phyloP scores from a whole-genome alignment of 345 rosid species.

The Camelina neglecta region DNA sequence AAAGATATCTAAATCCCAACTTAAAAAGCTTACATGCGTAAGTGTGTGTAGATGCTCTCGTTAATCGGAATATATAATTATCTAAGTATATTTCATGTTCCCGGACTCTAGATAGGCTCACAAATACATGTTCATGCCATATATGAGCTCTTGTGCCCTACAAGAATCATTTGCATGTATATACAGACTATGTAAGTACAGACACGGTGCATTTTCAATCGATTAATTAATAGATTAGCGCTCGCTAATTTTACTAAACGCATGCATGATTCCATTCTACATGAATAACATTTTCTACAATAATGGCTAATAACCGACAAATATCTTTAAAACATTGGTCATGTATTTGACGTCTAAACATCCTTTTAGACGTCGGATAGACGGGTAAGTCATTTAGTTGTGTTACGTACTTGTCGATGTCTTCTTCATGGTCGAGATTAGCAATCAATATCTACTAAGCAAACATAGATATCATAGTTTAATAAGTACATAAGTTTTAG shows the following conservation, averaged over 20 bases:
- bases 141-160: constrained; percentile 26
- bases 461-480: neutral
- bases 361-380: neutral
- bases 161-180: constrained; percentile 26
- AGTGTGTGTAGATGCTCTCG: constrained; percentile 45
- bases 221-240: neutral
- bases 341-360: constrained; percentile 9
- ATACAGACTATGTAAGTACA: neutral
- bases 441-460: neutral
- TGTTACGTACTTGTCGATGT: neutral
- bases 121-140: constrained; percentile 38
- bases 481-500: neutral
- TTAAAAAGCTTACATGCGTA: constrained; percentile 45
- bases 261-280: neutral
- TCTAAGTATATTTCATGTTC: constrained; percentile 40
- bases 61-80: constrained; percentile 38
- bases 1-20: constrained; percentile 36
- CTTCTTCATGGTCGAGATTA: constrained; percentile 15
- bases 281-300: neutral
- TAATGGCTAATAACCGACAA: constrained; percentile 8
- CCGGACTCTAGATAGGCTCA: constrained; percentile 35
- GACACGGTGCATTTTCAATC: neutral
- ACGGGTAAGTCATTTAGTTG: neutral
- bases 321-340: neutral
- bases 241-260: neutral